phyloP scores from a whole-genome alignment of 805 yeast species.

The Hanseniaspora singularis region DNA sequence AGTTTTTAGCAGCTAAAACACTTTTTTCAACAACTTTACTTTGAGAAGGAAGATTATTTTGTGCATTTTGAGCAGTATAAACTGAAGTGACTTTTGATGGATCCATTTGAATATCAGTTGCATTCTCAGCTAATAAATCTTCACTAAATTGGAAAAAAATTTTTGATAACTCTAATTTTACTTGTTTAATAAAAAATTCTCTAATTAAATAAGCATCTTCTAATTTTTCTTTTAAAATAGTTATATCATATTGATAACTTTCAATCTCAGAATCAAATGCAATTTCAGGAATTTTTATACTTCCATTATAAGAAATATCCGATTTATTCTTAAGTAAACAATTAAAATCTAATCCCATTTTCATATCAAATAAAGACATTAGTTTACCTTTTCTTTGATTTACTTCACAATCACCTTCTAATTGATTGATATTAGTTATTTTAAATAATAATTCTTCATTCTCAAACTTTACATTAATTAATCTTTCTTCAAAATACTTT shows the following conservation, averaged over 20 bases:
- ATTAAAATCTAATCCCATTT: slow-evolving; percentile 45
- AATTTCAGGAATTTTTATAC: slow-evolving; percentile 76
- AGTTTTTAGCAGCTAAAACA: too few species aligned
- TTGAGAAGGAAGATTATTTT: slow-evolving; percentile 15
- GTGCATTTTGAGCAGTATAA: slow-evolving; percentile 39
- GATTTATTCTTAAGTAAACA: slow-evolving; percentile 33
- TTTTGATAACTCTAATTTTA: slow-evolving; percentile 47
- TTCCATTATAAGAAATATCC: slow-evolving; percentile 45
- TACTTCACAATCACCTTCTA: slow-evolving; percentile 95
- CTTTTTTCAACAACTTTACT: slow-evolving; percentile 12
- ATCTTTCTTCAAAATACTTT: slow-evolving; percentile 53
- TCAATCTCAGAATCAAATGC: slow-evolving; percentile 82
- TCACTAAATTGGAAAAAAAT: slow-evolving; percentile 55
- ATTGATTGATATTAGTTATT: slow-evolving; percentile 29
- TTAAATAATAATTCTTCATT: slow-evolving; percentile 19
- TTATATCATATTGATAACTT: slow-evolving; percentile 74
- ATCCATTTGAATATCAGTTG: slow-evolving; percentile 77
- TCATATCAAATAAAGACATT: slow-evolving; percentile 77
- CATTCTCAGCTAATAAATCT: slow-evolving; percentile 64
- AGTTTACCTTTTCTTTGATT: slow-evolving; percentile 95
- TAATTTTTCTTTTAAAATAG: slow-evolving; percentile 44
- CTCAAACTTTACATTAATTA: slow-evolving; percentile 38
- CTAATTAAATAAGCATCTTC: slow-evolving; percentile 31
- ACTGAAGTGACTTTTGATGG: slow-evolving; percentile 50
- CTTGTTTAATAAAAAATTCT: slow-evolving; percentile 30